Evolutionary conservation across 257 asterid genomes (phyloP), one percentile per base, ranked within the genome.

Genomic region (Paraleonurus japonicus): DNA sequence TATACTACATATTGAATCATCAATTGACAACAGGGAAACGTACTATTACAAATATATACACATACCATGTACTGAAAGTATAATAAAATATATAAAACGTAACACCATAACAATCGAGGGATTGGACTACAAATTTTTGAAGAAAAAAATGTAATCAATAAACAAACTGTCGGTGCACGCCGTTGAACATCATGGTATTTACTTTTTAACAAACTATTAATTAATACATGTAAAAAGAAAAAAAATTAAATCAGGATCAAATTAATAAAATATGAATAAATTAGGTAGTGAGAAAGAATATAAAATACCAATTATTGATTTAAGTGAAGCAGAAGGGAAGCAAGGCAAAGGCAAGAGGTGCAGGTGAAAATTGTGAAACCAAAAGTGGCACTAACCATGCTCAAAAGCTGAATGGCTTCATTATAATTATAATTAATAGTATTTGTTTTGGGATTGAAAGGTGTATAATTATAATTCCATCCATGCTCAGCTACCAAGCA

Each of bases 341-440:
- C 15, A 33, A 86, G 54, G 75, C 73, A 77, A 7, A 84, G 80
- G 75, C 82, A 78, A 7, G 80, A 65, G 6, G 76, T 78, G 72
- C 88, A 83, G 19, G 74, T 68, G 45, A 80, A 45, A 37, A 88
- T 6, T 5, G 96, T 75, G 80, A 76, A 19, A 11, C 87, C 85
- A 59, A 85, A 65, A 68, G 82, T 85, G 22, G 80, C 77, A 50
- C 60, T 67, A 79, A 67, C 76, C 39, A 69, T 26, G 26, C 72
- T 45, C 45, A 75, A 5, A 43, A 83, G 17, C 67, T 70, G 35
- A 23, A 57, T 4, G 24, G 57, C 15, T n/a, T 51, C 51, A 51
- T 50, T 50, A 17, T 16, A n/a, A n/a, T n/a, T n/a, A n/a, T n/a
- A n/a, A n/a, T n/a, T 8, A 8, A 24, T 17, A 30, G 2, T n/a